These are phyloP conservation scores for Wickerhamiella pararugosa DNA, from an alignment of 1,139 yeast species.

Conservation along the genomic window DNA sequence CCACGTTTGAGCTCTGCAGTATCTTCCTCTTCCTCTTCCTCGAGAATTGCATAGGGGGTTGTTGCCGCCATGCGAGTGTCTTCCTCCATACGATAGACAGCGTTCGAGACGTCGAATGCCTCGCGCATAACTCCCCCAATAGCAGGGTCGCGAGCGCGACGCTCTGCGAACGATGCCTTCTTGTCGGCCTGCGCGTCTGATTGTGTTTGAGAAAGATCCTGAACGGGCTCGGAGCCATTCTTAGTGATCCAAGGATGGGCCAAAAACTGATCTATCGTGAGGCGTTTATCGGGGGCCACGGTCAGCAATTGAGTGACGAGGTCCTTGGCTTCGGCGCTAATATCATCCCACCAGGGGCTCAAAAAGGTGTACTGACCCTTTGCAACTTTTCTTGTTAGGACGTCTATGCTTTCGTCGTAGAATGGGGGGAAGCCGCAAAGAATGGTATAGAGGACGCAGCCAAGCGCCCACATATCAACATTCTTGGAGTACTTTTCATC, in stretches of 20 bases:
- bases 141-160: slow-evolving; percentile 12
- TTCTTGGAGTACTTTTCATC: slow-evolving; percentile 54
- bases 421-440: slow-evolving; percentile 88
- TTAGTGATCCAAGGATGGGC: slow-evolving; percentile 71
- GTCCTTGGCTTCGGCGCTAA: slow-evolving; percentile 41
- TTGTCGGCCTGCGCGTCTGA: slow-evolving; percentile 80
- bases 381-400: slow-evolving; percentile 60
- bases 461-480: slow-evolving; percentile 94
- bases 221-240: slow-evolving; percentile 90
- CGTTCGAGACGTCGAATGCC: slow-evolving; percentile 87
- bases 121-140: slow-evolving; percentile 62
- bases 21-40: slow-evolving; percentile 22
- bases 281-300: slow-evolving; percentile 57
- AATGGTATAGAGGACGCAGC: slow-evolving; percentile 80
- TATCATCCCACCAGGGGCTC: slow-evolving; percentile 40
- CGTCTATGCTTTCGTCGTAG: slow-evolving; percentile 81
- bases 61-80: slow-evolving; percentile 40
- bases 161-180: slow-evolving; percentile 56
- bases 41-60: slow-evolving; percentile 11
- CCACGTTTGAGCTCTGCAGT: slow-evolving; percentile 10
- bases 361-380: slow-evolving; percentile 71
- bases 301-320: slow-evolving; percentile 56
- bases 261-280: slow-evolving; percentile 63
- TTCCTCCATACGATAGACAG: slow-evolving; percentile 86
- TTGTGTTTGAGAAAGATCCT: slow-evolving; percentile 43